These are phyloP conservation scores for Cladosporium oxysporum DNA, from an alignment of 2,329 filamentous ascomycete species.

Conservation along the genomic window DNA sequence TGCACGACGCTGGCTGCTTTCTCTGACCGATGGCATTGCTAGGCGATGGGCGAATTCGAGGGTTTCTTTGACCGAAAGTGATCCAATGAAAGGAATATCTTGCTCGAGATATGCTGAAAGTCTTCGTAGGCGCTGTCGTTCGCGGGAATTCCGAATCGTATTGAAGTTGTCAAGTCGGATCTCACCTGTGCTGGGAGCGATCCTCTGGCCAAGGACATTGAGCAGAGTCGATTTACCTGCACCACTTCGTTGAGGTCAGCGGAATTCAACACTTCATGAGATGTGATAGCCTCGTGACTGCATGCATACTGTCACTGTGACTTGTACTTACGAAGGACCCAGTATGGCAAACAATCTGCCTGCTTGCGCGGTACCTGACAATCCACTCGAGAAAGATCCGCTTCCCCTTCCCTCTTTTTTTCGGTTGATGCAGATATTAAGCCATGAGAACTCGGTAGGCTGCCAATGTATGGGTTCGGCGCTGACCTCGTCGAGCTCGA, in stretches of 20 bases:
- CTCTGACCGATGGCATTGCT: slow-evolving; percentile 53
- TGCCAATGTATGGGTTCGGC: no score
- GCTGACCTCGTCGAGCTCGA: no score
- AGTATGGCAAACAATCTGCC: slow-evolving; percentile 78
- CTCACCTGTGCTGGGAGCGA: slow-evolving; percentile 54
- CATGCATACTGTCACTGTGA: no score
- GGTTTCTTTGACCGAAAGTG: slow-evolving; percentile 77
- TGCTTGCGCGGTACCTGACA: slow-evolving; percentile 60
- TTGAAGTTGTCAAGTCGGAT: slow-evolving; percentile 59
- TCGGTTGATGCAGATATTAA: no score
- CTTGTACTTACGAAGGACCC: slow-evolving; percentile 62
- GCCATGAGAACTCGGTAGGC: no score
- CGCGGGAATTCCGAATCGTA: slow-evolving; percentile 58
- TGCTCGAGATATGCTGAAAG: slow-evolving; percentile 82
- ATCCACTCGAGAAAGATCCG: no score
- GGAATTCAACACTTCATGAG: neutral
- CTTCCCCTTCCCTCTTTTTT: no score
- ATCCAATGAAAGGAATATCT: slow-evolving; percentile 80
- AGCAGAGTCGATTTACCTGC: slow-evolving; percentile 82
- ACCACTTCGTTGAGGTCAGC: slow-evolving; percentile 38
- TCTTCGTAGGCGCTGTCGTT: slow-evolving; percentile 59
- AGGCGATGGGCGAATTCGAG: slow-evolving; percentile 75
- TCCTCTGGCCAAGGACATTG: slow-evolving; percentile 71
- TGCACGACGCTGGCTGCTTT: slow-evolving; percentile 59
- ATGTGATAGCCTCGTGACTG: neutral